phyloP scores from a whole-genome alignment of 2,329 filamentous ascomycete species.

The Ascochyta rabiei region DNA sequence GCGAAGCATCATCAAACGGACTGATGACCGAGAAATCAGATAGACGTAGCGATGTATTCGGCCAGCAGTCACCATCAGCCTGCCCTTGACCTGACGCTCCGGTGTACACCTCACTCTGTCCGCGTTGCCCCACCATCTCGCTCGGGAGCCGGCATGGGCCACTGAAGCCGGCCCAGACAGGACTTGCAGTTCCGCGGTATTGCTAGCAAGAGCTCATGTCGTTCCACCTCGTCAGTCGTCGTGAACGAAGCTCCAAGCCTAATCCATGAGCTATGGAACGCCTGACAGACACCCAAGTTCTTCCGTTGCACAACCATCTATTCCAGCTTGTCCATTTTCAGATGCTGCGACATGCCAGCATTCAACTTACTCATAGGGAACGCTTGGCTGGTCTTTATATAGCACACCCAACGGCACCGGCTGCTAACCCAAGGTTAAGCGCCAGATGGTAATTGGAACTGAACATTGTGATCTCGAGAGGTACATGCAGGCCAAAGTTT shows the following conservation, averaged over 20 bases:
- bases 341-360: neutral
- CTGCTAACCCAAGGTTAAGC: slow-evolving; percentile 6
- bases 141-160: slow-evolving; percentile 7
- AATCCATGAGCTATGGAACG: neutral
- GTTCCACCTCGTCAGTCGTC: slow-evolving; percentile 3
- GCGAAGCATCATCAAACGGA: neutral
- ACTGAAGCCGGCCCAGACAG: slow-evolving; percentile 3
- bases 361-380: neutral
- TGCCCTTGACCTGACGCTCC: neutral
- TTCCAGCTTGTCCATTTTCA: slow-evolving; percentile 1
- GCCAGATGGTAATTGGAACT: neutral
- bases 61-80: neutral
- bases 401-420: slow-evolving; percentile 14
- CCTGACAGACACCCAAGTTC: neutral
- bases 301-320: neutral
- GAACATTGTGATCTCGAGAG: neutral
- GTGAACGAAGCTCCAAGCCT: neutral
- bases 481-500: neutral
- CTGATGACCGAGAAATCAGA: no score
- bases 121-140: slow-evolving; percentile 6
- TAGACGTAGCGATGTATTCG: neutral
- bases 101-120: slow-evolving; percentile 1
- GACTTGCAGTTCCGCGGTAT: neutral
- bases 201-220: slow-evolving; percentile 9
- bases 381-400: slow-evolving; percentile 27